Percentiles rank a stretch among this genome's conserved stretches.
Evolutionary conservation across 176 grass and related monocot genomes (phyloP).

Genomic region (Miscanthus lutarioriparius): DNA sequence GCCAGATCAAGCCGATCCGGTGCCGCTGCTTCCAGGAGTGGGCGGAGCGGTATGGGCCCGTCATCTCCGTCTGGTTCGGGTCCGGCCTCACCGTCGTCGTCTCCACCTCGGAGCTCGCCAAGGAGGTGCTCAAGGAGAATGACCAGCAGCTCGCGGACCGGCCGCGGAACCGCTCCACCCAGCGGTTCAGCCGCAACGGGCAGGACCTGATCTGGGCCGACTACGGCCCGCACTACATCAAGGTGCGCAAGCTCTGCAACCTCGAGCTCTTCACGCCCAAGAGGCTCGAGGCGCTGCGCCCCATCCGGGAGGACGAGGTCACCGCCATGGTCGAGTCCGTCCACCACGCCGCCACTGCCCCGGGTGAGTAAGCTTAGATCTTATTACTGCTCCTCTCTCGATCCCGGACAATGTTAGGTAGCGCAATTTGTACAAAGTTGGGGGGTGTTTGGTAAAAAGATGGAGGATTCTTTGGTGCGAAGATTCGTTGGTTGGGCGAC

Average conservation of each 20-base stretch:
- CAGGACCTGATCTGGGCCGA: slow-evolving; percentile 91
- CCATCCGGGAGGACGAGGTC: slow-evolving; percentile 82
- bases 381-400: not conserved
- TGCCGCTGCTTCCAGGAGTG: slow-evolving; percentile 81
- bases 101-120: slow-evolving; percentile 63
- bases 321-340: slow-evolving; percentile 87
- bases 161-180: slow-evolving; percentile 57
- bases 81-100: slow-evolving; percentile 76
- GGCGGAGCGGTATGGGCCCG: slow-evolving; percentile 61
- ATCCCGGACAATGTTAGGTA: not conserved
- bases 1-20: slow-evolving; percentile 70
- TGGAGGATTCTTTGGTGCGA: not conserved
- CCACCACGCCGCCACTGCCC: slow-evolving; percentile 42
- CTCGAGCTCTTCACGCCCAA: slow-evolving; percentile 86
- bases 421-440: not conserved
- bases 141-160: slow-evolving; percentile 83
- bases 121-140: slow-evolving; percentile 75
- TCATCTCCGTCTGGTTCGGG: slow-evolving; percentile 81
- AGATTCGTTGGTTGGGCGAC: not conserved
- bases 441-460: slow-evolving; percentile 28
- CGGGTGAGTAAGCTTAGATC: slow-evolving; percentile 40
- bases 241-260: slow-evolving; percentile 91
- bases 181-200: slow-evolving; percentile 77
- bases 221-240: slow-evolving; percentile 87
- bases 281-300: slow-evolving; percentile 73